Conservation (phyloP, 2,329 filamentous ascomycete genomes). For the Ascosphaera pollenicola region DNA sequence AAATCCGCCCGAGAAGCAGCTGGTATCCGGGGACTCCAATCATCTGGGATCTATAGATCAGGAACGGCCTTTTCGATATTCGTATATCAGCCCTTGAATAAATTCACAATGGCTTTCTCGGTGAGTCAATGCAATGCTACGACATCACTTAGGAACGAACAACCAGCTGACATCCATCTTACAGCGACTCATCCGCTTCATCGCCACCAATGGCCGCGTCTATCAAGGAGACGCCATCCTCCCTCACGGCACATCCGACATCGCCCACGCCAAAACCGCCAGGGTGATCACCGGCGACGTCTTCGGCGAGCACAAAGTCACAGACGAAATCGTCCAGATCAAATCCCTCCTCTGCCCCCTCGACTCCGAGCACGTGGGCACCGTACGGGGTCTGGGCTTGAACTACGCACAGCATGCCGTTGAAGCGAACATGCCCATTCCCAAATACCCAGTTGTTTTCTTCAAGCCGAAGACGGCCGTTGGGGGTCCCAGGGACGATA, state of each 20-base stretch:
- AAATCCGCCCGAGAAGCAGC: too few species aligned
- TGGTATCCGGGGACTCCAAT: too few species aligned
- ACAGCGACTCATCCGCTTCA: conserved; percentile 51
- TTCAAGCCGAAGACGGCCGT: conserved; percentile 49
- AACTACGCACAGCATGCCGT: conserved; percentile 53
- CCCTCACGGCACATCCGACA: conserved; percentile 34
- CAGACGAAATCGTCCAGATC: conserved; percentile 34
- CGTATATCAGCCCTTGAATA: too few species aligned
- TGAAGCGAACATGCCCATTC: conserved; percentile 46
- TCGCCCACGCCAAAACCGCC: conserved; percentile 37
- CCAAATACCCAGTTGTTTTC: conserved; percentile 51
- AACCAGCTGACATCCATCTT: too few species aligned
- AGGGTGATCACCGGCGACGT: conserved; percentile 42
- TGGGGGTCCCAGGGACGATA: conserved; percentile 39
- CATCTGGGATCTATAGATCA: too few species aligned
- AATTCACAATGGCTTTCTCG: too few species aligned
- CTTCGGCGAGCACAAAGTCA: conserved; percentile 41
- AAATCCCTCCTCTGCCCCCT: conserved; percentile 38
- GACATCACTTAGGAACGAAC: too few species aligned
- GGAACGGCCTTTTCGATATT: too few species aligned
- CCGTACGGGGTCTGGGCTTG: conserved; percentile 46
- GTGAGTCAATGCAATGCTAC: too few species aligned
- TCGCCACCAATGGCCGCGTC: conserved; percentile 44
- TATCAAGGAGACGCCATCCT: conserved; percentile 59
- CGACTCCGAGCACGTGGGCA: conserved; percentile 37